These are phyloP conservation scores for Chlamydomonas eustigma DNA, from an alignment of 139 green algal species.

Conservation along the genomic window DNA sequence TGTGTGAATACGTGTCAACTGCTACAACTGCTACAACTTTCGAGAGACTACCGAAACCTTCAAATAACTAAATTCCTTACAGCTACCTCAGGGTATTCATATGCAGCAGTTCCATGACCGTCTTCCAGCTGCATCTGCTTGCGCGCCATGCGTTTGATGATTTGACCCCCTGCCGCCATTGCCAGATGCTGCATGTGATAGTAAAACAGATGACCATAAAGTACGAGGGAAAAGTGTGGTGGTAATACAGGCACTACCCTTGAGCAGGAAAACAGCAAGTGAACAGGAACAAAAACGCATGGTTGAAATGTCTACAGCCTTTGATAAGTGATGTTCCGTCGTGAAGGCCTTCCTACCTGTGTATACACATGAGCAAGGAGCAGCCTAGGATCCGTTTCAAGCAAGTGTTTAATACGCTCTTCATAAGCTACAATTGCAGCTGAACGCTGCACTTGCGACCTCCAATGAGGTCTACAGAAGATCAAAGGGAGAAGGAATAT, in stretches of 20 bases:
- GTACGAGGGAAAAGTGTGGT: too few relatives aligned
- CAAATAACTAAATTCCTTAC: too few relatives aligned
- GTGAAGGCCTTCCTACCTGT: background rate
- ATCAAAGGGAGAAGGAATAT: background rate
- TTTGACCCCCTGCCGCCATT: constrained; percentile 8
- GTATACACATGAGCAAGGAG: background rate
- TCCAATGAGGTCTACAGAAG: background rate
- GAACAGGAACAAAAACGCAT: too few relatives aligned
- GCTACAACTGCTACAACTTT: too few relatives aligned
- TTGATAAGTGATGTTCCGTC: too few relatives aligned
- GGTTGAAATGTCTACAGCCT: too few relatives aligned
- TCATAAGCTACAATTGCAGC: background rate
- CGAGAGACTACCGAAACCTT: too few relatives aligned
- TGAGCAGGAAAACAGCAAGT: too few relatives aligned
- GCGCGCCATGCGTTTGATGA: constrained; percentile 13
- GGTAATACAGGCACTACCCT: too few relatives aligned
- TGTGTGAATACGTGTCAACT: too few relatives aligned
- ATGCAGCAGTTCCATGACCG: constrained; percentile 10
- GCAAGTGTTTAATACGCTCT: background rate
- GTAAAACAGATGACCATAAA: too few relatives aligned
- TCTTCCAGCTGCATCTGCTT: constrained; percentile 17
- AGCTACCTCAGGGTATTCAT: constrained; percentile 11
- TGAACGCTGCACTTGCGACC: background rate
- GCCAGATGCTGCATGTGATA: constrained; percentile 10
- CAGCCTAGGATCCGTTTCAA: background rate